Evolutionary conservation across 768 basidiomycete genomes (phyloP).

Genomic region (Leccinum subtestaceum): DNA sequence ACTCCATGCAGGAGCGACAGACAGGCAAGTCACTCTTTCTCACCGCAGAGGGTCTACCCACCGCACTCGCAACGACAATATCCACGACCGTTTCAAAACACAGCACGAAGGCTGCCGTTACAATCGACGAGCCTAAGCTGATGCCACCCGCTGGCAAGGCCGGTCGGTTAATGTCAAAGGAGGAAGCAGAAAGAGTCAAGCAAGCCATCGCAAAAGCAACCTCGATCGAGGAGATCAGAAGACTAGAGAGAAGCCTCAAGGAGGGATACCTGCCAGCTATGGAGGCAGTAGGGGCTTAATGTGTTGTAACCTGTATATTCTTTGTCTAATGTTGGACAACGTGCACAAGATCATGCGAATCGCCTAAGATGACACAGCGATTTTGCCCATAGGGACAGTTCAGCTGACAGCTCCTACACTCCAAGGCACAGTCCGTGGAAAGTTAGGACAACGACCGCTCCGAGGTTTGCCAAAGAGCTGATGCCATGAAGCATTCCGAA

Average conservation of each 20-base stretch:
- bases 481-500: constrained; percentile 70
- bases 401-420: constrained; percentile 31
- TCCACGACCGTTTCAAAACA: constrained; percentile 69
- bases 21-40: constrained; percentile 73
- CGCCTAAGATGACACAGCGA: neutral
- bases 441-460: constrained; percentile 53
- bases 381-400: neutral
- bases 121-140: constrained; percentile 77
- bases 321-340: constrained; percentile 17
- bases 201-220: constrained; percentile 88
- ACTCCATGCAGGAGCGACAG: constrained; percentile 66
- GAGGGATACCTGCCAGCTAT: constrained; percentile 82
- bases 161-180: constrained; percentile 86
- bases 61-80: constrained; percentile 75
- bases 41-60: constrained; percentile 74
- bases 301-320: constrained; percentile 34
- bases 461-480: constrained; percentile 64
- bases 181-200: constrained; percentile 85
- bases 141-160: constrained; percentile 59
- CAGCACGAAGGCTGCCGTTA: constrained; percentile 57
- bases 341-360: neutral
- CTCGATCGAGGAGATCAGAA: constrained; percentile 85
- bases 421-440: constrained; percentile 77
- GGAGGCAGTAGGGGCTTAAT: constrained; percentile 75
- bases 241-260: constrained; percentile 74